Percentiles rank a stretch among this genome's conserved stretches.
phyloP scores from a whole-genome alignment of 805 yeast species.

The Metschnikowia amazonensis region DNA sequence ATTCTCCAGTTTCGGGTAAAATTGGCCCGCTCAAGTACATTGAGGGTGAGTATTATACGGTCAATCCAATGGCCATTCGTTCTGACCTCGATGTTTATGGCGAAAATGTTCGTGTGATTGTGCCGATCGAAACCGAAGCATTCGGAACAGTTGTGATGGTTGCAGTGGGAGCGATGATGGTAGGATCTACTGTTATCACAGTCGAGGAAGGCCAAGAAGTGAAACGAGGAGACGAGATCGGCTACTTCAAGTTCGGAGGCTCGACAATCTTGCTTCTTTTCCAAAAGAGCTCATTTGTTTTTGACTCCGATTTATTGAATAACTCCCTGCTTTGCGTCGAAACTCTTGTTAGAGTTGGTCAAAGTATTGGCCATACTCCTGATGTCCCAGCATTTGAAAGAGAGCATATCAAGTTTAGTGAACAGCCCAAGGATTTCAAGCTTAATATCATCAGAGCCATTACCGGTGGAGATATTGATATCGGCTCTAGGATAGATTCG shows the following conservation, averaged over 20 bases:
- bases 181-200: constrained; percentile 79
- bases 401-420: constrained; percentile 41
- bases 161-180: constrained; percentile 98
- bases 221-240: constrained; percentile 75
- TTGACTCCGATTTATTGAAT: constrained; percentile 69
- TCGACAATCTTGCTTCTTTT: constrained; percentile 75
- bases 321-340: constrained; percentile 73
- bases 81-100: constrained; percentile 88
- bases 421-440: constrained; percentile 45
- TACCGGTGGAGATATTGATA: constrained; percentile 51
- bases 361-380: constrained; percentile 79
- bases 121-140: constrained; percentile 70
- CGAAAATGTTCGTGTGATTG: constrained; percentile 75
- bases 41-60: constrained; percentile 91
- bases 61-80: constrained; percentile 95
- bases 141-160: constrained; percentile 78
- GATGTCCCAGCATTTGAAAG: constrained; percentile 48
- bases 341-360: constrained; percentile 84
- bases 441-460: constrained; percentile 52
- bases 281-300: constrained; percentile 44
- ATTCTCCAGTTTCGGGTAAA: constrained; percentile 75
- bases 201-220: constrained; percentile 57
- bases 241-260: constrained; percentile 96
- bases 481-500: constrained; percentile 27
- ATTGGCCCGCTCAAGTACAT: constrained; percentile 65